phyloP scores from a whole-genome alignment of 768 basidiomycete species.

The Coprinopsis cinerea region DNA sequence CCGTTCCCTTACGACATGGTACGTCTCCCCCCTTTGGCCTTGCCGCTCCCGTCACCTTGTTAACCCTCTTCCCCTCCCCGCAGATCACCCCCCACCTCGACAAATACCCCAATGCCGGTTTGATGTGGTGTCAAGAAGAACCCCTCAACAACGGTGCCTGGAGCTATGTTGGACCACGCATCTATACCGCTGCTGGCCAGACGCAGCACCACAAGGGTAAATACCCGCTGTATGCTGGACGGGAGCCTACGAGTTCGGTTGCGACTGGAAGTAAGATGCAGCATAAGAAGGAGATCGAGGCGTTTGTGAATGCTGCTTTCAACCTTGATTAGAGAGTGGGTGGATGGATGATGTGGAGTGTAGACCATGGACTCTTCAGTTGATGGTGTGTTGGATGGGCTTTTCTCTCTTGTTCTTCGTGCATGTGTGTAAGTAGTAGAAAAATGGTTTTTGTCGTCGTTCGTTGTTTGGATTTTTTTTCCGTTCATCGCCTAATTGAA shows the following conservation, averaged over 20 bases:
- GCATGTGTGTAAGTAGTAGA: too few relatives aligned
- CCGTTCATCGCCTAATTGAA: too few relatives aligned
- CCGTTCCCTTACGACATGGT: conserved; percentile 97
- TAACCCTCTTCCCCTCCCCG: conserved; percentile 3
- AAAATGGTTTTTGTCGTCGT: too few relatives aligned
- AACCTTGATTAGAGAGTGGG: conserved; percentile 6
- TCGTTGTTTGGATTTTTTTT: too few relatives aligned
- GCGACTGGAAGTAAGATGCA: conserved; percentile 91
- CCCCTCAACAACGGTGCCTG: conserved; percentile 97
- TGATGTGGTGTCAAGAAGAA: conserved; percentile 96
- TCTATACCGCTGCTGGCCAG: conserved; percentile 88
- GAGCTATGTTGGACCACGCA: conserved; percentile 91
- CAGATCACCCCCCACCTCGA: conserved; percentile 92
- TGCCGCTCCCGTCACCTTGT: neutral
- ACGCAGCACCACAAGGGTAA: conserved; percentile 89
- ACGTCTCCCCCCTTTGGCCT: conserved; percentile 18
- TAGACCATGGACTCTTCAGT: too few relatives aligned
- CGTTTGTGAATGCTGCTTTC: conserved; percentile 63
- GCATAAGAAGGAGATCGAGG: conserved; percentile 89
- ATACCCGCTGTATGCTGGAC: conserved; percentile 87
- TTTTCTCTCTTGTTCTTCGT: too few relatives aligned
- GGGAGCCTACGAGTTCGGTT: conserved; percentile 87
- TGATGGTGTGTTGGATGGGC: too few relatives aligned
- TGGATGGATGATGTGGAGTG: too few relatives aligned
- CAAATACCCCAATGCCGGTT: conserved; percentile 90